phyloP scores from a whole-genome alignment of 1,284 basidiomycete species.

The Sporisorium sorghi region DNA sequence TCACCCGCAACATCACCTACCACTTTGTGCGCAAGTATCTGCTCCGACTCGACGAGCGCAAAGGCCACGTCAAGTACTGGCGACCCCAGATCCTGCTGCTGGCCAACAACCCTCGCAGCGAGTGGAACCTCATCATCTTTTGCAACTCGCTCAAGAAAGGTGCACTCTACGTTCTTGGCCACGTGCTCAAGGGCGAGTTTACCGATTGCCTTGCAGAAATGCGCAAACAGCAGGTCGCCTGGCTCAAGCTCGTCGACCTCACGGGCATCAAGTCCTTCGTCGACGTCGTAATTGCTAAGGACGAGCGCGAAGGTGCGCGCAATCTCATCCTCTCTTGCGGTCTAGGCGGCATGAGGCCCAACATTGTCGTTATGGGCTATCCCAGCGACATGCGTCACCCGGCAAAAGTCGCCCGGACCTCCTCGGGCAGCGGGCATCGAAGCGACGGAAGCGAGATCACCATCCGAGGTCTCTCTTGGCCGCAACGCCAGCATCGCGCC shows the following conservation, averaged over 20 bases:
- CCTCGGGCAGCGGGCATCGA: constrained; percentile 24
- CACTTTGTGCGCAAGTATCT: constrained; percentile 68
- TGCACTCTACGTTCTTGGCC: constrained; percentile 66
- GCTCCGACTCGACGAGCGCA: constrained; percentile 67
- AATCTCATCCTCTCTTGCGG: constrained; percentile 66
- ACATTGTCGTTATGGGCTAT: constrained; percentile 68
- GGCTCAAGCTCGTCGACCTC: constrained; percentile 69
- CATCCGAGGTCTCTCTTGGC: constrained; percentile 50
- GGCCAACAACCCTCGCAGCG: constrained; percentile 66
- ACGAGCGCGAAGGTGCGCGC: constrained; percentile 66
- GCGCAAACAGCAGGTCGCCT: constrained; percentile 65
- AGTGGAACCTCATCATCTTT: constrained; percentile 69
- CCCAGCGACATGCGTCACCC: constrained; percentile 61
- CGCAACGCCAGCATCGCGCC: constrained; percentile 35
- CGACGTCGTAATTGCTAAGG: constrained; percentile 66
- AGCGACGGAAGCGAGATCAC: constrained; percentile 62
- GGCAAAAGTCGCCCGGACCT: constrained; percentile 37
- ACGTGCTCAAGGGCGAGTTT: constrained; percentile 68
- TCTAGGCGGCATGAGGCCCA: constrained; percentile 68
- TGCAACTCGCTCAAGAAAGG: constrained; percentile 69
- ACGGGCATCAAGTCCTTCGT: constrained; percentile 68
- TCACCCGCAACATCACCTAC: constrained; percentile 68
- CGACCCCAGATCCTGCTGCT: constrained; percentile 67
- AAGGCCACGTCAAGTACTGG: constrained; percentile 69
- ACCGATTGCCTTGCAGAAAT: constrained; percentile 65